Evolutionary conservation across 1,284 basidiomycete species (phyloP).

Genomic region (Moesziomyces parantarcticus): DNA sequence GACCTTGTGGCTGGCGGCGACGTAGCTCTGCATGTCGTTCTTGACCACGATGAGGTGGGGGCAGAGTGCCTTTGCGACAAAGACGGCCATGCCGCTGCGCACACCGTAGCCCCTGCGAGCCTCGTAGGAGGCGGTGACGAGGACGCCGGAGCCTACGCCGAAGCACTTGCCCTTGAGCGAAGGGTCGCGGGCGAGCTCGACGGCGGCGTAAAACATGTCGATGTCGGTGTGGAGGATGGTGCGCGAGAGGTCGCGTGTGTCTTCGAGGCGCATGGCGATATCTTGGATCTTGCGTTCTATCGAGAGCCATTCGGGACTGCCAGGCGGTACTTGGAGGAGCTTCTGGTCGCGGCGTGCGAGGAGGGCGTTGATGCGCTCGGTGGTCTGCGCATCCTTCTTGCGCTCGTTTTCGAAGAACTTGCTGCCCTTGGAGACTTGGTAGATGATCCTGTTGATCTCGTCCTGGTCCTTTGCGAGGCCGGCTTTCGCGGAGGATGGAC

Average conservation of each 20-base stretch:
- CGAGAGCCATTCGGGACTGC: conserved; percentile 43
- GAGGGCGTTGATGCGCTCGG: conserved; percentile 74
- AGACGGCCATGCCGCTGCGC: conserved; percentile 73
- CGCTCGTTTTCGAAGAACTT: conserved; percentile 78
- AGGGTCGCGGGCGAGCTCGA: conserved; percentile 80
- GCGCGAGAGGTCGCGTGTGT: conserved; percentile 81
- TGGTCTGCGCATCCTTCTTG: conserved; percentile 81
- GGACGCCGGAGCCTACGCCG: conserved; percentile 61
- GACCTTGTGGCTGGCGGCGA: conserved; percentile 61
- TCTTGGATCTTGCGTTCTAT: conserved; percentile 54
- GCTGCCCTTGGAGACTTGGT: conserved; percentile 62
- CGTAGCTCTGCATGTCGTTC: conserved; percentile 67
- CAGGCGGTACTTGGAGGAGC: conserved; percentile 29
- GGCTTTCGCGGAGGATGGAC: conserved; percentile 65
- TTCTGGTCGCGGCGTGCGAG: conserved; percentile 51
- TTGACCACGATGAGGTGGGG: conserved; percentile 84
- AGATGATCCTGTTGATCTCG: conserved; percentile 58
- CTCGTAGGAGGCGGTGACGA: conserved; percentile 64
- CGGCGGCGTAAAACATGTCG: conserved; percentile 65
- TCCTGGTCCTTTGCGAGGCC: conserved; percentile 61
- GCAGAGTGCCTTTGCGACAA: conserved; percentile 92
- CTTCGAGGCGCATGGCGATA: conserved; percentile 77
- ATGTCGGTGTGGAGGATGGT: conserved; percentile 81
- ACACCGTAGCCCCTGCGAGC: conserved; percentile 76
- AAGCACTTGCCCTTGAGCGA: conserved; percentile 74